Conservation (phyloP, 495 filamentous ascomycete genomes). For the Annulohypoxylon bovei region DNA sequence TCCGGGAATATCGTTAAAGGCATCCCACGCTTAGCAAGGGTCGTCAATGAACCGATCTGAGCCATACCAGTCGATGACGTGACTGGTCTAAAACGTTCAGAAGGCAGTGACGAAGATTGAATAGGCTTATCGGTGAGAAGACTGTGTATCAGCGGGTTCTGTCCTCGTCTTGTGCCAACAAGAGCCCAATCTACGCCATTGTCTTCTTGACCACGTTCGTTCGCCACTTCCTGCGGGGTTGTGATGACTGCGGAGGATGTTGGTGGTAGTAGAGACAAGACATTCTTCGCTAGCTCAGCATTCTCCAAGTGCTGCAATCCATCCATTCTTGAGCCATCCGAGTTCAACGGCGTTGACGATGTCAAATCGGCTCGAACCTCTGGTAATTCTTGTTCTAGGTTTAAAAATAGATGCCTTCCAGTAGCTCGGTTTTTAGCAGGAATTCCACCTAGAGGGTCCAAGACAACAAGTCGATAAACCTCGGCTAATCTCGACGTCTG, state of each 20-base stretch:
- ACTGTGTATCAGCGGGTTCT: slow-evolving; percentile 96
- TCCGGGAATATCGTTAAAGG: slow-evolving; percentile 85
- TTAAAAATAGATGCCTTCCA: slow-evolving; percentile 88
- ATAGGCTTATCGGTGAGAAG: slow-evolving; percentile 94
- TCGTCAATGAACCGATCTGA: slow-evolving; percentile 65
- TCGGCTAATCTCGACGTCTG: slow-evolving; percentile 62
- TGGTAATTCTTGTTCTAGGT: slow-evolving; percentile 89
- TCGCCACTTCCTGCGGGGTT: slow-evolving; percentile 83
- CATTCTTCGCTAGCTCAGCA: slow-evolving; percentile 71
- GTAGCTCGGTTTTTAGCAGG: slow-evolving; percentile 73
- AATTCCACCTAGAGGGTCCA: slow-evolving; percentile 90
- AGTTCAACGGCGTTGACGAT: neutral
- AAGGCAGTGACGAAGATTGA: slow-evolving; percentile 88
- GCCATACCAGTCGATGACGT: slow-evolving; percentile 45
- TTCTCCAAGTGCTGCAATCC: slow-evolving; percentile 70
- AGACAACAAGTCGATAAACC: slow-evolving; percentile 86
- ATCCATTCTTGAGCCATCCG: slow-evolving; percentile 10
- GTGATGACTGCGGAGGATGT: slow-evolving; percentile 89
- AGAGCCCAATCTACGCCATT: slow-evolving; percentile 54
- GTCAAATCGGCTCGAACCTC: slow-evolving; percentile 70
- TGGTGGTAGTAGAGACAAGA: slow-evolving; percentile 81
- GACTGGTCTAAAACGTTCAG: slow-evolving; percentile 62
- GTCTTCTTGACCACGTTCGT: slow-evolving; percentile 55
- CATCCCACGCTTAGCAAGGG: slow-evolving; percentile 90
- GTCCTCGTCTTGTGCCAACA: slow-evolving; percentile 72